Evolutionary conservation across 2,329 filamentous ascomycete species (phyloP).

Genomic region (Penicillium sp.): DNA sequence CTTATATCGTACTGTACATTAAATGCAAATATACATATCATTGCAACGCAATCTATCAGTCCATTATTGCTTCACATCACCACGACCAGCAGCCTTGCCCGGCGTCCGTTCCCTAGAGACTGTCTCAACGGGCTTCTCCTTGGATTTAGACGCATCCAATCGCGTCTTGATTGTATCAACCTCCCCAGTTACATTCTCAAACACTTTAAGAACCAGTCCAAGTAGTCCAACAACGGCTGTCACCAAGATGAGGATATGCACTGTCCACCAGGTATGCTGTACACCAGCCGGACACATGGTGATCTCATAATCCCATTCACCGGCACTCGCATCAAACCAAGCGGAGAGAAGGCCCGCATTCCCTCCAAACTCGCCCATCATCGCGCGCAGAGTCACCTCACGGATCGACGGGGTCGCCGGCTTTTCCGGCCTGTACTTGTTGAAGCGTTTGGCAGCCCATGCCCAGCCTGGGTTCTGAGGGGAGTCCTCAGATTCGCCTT

Average conservation of each 20-base stretch:
- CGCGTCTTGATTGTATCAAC: background rate
- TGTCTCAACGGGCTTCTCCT: background rate
- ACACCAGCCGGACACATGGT: slow-evolving; percentile 74
- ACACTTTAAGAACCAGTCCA: slow-evolving; percentile 13
- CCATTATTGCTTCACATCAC: background rate
- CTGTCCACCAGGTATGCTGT: slow-evolving; percentile 93
- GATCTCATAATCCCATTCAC: slow-evolving; percentile 81
- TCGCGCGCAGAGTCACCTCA: slow-evolving; percentile 91
- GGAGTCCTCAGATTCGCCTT: slow-evolving; percentile 8
- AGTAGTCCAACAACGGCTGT: slow-evolving; percentile 37
- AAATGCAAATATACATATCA: slow-evolving; percentile 3
- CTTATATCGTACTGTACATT: background rate
- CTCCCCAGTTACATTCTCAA: background rate
- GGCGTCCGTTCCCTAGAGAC: background rate
- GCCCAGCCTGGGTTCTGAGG: slow-evolving; percentile 22
- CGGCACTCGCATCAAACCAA: slow-evolving; percentile 74
- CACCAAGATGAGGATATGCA: slow-evolving; percentile 72
- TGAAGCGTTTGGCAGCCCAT: slow-evolving; percentile 41
- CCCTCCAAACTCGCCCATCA: slow-evolving; percentile 97
- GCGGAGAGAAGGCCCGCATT: slow-evolving; percentile 84
- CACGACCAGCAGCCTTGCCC: background rate
- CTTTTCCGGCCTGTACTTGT: slow-evolving; percentile 3
- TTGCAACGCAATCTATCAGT: background rate
- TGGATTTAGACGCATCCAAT: background rate
- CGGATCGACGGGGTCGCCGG: slow-evolving; percentile 55